Evolutionary conservation across 768 basidiomycete genomes (phyloP), one percentile per base, ranked within the genome.

Genomic region (Heimioporus sp.): DNA sequence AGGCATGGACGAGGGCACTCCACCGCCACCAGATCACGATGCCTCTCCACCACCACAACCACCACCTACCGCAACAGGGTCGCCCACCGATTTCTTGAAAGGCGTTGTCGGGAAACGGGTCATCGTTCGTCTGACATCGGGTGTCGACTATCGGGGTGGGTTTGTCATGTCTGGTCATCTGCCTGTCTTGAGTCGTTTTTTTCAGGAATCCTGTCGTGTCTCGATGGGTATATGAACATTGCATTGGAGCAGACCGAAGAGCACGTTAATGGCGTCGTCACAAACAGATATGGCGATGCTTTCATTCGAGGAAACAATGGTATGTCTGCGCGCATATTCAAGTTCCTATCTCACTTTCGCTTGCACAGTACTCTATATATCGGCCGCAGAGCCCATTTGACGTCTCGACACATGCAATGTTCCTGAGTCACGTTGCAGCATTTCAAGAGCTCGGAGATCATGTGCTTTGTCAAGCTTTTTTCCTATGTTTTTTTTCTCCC

Each of bases 151-250:
- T 70, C 81, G 85, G 62, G 95, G 95, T 92, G 51, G 38, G 80
- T 46, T 46, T 51, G 37, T 47, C 46, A 46, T 41, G 15, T 13
- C 28, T 10, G 34, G 21, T 36, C 34, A 30, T 10, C 32, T 31
- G 44, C 37, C 32, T 35, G 49, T 24, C 31, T 16, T 13, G 24
- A 24, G 32, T 30, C 46, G 28, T 57, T 43, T 20, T 44, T 36
- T 38, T n/a, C 6, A 98, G 96, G 96, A 17, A 79, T 94, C 4
- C 73, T 99, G 13, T 95, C 93, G 4, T 98, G 97, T 64, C 79
- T 98, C 20, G 97, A 98, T 70, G 95, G 95, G 0, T 98, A 97
- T 71, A 98, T 99, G 97, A 98, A 98, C 72, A 96, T 98, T 45
- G 97, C 93, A 13, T 73, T 98, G 34, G 97, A 99, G 72, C 91